Evolutionary conservation across 2,329 filamentous ascomycete genomes (phyloP).

Genomic region (Pestalotiopsis sp.): DNA sequence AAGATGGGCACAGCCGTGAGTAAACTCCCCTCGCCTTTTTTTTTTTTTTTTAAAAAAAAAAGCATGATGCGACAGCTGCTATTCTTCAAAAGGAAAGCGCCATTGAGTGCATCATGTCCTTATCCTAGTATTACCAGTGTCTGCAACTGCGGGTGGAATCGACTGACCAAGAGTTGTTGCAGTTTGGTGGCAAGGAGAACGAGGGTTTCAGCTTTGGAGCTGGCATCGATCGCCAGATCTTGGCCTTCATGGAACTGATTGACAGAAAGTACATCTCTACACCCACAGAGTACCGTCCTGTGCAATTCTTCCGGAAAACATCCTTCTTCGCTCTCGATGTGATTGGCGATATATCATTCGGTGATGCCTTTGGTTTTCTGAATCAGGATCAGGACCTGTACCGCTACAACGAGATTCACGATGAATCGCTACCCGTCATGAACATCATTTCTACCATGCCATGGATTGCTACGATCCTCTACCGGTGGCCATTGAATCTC

Average conservation of each 20-base stretch:
- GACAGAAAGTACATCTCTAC: constrained; percentile 47
- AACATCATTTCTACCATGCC: constrained; percentile 38
- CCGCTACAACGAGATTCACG: constrained; percentile 44
- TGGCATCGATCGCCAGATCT: constrained; percentile 40
- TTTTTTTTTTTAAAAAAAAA: too few relatives aligned
- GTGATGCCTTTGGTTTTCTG: constrained; percentile 52
- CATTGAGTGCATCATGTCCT: too few relatives aligned
- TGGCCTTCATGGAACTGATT: constrained; percentile 45
- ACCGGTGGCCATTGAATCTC: constrained; percentile 37
- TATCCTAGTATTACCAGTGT: too few relatives aligned
- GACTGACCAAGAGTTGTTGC: constrained; percentile 15
- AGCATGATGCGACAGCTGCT: neutral
- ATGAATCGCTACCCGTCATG: constrained; percentile 40
- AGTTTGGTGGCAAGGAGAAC: constrained; percentile 55
- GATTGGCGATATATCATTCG: constrained; percentile 55
- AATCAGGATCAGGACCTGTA: constrained; percentile 49
- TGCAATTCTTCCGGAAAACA: constrained; percentile 52
- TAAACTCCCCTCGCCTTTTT: neutral
- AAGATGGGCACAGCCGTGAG: constrained; percentile 46
- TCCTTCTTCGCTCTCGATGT: constrained; percentile 57
- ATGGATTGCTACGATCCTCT: constrained; percentile 34
- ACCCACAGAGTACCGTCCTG: constrained; percentile 30
- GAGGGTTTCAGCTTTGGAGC: constrained; percentile 42
- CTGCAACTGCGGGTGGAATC: neutral
- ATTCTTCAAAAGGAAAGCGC: too few relatives aligned